Percentiles rank a stretch among this genome's conserved stretches.
Evolutionary conservation across 331 rosid species (phyloP).

Genomic region (Ulmus americana): DNA sequence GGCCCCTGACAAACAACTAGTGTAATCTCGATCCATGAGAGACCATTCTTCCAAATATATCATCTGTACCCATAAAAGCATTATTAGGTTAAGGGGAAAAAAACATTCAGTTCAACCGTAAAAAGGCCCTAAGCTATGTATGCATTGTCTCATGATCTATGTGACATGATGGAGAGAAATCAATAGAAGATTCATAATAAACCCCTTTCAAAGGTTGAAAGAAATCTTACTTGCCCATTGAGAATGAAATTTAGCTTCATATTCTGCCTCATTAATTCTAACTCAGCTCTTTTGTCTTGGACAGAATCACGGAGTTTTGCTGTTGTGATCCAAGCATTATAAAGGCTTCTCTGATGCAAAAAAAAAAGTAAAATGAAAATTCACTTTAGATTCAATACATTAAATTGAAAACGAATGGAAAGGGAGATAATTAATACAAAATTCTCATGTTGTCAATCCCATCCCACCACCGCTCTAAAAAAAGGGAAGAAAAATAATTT

Average conservation of each 20-base stretch:
- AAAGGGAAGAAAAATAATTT: too few species aligned
- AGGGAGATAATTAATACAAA: too few species aligned
- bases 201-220: slow-evolving; percentile 2
- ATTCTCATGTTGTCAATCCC: too few species aligned
- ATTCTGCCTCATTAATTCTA: slow-evolving; percentile 57
- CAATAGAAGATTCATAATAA: slow-evolving; percentile 2
- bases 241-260: slow-evolving; percentile 65
- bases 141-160: too few species aligned
- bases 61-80: slow-evolving; percentile 47
- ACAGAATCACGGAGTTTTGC: slow-evolving; percentile 76
- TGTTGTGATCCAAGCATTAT: slow-evolving; percentile 63
- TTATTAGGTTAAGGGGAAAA: slow-evolving; percentile 10
- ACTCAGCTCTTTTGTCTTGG: slow-evolving; percentile 66
- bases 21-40: slow-evolving; percentile 62
- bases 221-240: slow-evolving; percentile 73
- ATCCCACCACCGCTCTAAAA: too few species aligned
- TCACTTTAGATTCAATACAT: too few species aligned
- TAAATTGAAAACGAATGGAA: too few species aligned
- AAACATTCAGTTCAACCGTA: not conserved
- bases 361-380: not conserved
- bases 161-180: slow-evolving; percentile 6
- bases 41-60: slow-evolving; percentile 75
- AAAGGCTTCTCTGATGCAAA: slow-evolving; percentile 65
- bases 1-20: slow-evolving; percentile 78
- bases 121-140: slow-evolving; percentile 4